These are phyloP conservation scores for Leptodermis oblonga DNA, from an alignment of 257 asterid genomes.

Conservation along the genomic window DNA sequence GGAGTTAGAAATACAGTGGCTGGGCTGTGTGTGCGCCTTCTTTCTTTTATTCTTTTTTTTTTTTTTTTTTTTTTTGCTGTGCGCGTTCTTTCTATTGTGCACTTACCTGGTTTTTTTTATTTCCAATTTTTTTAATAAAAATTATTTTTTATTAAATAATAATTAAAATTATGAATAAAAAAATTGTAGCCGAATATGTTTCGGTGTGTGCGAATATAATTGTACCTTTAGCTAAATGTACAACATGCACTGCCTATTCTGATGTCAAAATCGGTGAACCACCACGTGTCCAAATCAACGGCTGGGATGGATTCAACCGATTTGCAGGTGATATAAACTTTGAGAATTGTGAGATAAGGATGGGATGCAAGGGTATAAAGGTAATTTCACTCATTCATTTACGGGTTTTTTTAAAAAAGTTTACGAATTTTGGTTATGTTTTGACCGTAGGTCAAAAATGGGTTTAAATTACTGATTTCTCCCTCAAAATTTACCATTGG, in stretches of 20 bases:
- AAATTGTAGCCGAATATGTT: not conserved
- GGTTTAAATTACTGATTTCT: no score
- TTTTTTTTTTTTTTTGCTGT: no score
- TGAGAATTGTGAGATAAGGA: conserved; percentile 7
- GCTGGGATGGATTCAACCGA: not conserved
- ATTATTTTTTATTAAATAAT: not conserved
- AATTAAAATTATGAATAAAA: not conserved
- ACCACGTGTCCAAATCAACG: not conserved
- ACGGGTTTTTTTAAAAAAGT: no score
- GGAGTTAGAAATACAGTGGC: conserved; percentile 2
- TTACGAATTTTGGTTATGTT: no score
- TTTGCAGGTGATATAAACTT: not conserved
- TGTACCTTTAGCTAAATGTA: not conserved
- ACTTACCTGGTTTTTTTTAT: conserved; percentile 6
- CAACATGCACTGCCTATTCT: not conserved
- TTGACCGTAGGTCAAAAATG: no score
- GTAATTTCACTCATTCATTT: not conserved
- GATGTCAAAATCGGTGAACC: not conserved
- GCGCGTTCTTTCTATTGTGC: not conserved
- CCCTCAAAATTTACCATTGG: no score
- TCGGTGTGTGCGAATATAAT: not conserved
- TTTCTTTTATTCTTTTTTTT: no score
- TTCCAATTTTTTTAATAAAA: no score
- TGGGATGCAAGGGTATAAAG: not conserved
- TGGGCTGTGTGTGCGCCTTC: conserved; percentile 7